These are phyloP conservation scores for Leishmania guyanensis DNA, from an alignment of 208 protist species.

Conservation along the genomic window DNA sequence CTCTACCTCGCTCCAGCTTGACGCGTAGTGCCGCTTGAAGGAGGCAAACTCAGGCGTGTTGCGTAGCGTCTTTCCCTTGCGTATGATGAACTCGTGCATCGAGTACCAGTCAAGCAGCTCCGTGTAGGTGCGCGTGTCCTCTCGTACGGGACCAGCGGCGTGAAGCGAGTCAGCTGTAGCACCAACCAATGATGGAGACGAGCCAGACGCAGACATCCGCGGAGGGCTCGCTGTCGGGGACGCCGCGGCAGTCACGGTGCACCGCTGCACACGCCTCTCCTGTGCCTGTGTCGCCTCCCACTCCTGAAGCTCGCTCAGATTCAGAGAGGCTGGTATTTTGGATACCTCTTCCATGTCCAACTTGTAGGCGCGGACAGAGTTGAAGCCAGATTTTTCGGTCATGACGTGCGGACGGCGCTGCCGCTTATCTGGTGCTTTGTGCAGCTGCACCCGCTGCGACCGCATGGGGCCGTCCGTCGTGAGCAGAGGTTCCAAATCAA, in stretches of 20 bases:
- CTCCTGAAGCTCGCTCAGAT: slow-evolving; percentile 66
- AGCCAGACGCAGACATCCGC: not conserved
- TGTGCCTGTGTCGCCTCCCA: slow-evolving; percentile 69
- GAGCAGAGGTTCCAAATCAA: slow-evolving; percentile 68
- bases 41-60: slow-evolving; percentile 93
- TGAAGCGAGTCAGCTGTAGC: not conserved
- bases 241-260: not conserved
- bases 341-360: slow-evolving; percentile 79
- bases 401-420: slow-evolving; percentile 40
- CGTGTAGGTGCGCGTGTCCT: slow-evolving; percentile 88
- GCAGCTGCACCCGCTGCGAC: slow-evolving; percentile 41
- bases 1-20: slow-evolving; percentile 87
- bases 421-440: slow-evolving; percentile 18
- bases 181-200: not conserved
- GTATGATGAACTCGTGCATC: slow-evolving; percentile 95
- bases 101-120: slow-evolving; percentile 93
- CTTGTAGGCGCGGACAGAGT: slow-evolving; percentile 55
- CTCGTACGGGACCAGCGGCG: slow-evolving; percentile 20
- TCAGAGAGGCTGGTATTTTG: slow-evolving; percentile 72
- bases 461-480: slow-evolving; percentile 62
- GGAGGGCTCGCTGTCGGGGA: slow-evolving; percentile 5
- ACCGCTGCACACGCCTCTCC: slow-evolving; percentile 16
- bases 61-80: slow-evolving; percentile 84
- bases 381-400: slow-evolving; percentile 72
- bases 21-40: slow-evolving; percentile 83